Base-by-base conservation (phyloP, 2,329 filamentous ascomycete genomes). In the Cladophialophora chaetospira region DNA sequence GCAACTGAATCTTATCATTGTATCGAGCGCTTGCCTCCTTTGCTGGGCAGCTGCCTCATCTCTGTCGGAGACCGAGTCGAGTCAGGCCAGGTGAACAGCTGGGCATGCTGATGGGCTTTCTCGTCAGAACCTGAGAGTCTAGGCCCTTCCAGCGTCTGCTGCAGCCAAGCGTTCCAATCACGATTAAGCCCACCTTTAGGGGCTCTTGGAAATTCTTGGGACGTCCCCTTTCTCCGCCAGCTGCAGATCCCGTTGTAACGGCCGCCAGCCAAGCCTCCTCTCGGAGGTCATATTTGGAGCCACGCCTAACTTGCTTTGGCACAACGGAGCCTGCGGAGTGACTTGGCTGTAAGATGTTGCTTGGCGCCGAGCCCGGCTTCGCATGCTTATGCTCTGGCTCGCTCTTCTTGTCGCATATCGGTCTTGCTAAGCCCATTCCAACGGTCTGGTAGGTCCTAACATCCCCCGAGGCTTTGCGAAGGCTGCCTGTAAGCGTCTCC, bases 331-430 rank as follows among this genome's bases (percentile, higher is more conserved):
- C 17, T 36, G 38, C 56, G 38, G 45, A 23, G 35, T 15, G 40
- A 38, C 56, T 58, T 58, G 56, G 56, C 56, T 53, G 56, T 58
- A 50, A 47, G 56, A 58, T 40, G 31, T 40, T 21, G 36, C 56
- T 58, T 50, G 56, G 56, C 56, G 56, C 56, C 51, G 23, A 44
- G 44, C 21, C 21, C 13, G 38, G 8, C 50, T 36, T 42, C 26
- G 29, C 36, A 50, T 44, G 51, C 50, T 44, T 45, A 48, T 40
- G 15, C 29, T 5, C 25, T 46, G 17, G 36, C 28, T 43, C 43
- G 15, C 36, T 11, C 19, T n/a, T 10, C 50, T 36, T 45, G 51
- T 51, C 33, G 25, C 17, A 13, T 21, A 54, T 15, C 25, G 33
- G 42, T 19, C 29, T 54, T 54, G 31, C 25, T 55, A 17, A 31